A percentile compares a stretch with the other conserved stretches of the same genome.
Evolutionary conservation across 2,329 filamentous ascomycete genomes (phyloP).

Genomic region (Aureobasidium mangrovei): DNA sequence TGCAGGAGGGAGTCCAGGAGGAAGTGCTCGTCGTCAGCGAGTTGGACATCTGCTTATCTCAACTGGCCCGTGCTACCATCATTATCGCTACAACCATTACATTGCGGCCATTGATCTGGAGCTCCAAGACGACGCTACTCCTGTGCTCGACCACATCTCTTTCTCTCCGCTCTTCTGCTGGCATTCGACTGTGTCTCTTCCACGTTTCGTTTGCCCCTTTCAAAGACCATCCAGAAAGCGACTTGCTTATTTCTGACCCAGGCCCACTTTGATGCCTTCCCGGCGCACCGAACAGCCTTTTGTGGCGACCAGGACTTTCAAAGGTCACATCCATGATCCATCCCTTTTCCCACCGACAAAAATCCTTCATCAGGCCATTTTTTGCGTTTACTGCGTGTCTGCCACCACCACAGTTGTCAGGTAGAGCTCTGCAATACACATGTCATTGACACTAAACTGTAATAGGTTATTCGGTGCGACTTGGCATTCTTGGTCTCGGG

Average conservation of each 20-base stretch:
- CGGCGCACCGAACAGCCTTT: neutral
- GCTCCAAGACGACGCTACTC: too few species aligned
- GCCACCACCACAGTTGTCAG: neutral
- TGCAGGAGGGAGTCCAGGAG: too few species aligned
- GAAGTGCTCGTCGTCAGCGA: neutral
- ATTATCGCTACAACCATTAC: neutral
- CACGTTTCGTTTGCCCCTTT: too few species aligned
- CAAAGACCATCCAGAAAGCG: too few species aligned
- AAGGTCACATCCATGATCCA: neutral
- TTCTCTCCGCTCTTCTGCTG: too few species aligned
- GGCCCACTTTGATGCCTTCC: neutral
- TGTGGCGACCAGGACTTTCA: neutral
- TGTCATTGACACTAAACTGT: neutral
- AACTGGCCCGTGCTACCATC: conserved; percentile 8
- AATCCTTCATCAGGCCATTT: too few species aligned
- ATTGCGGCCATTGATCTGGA: too few species aligned
- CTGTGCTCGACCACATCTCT: too few species aligned
- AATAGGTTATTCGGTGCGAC: conserved; percentile 6
- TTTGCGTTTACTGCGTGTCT: too few species aligned
- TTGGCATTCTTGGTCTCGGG: conserved; percentile 6
- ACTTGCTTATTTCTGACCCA: neutral
- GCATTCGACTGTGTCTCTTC: too few species aligned
- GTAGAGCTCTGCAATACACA: neutral
- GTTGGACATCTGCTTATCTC: conserved; percentile 6
- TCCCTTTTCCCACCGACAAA: too few species aligned